Percentiles rank a stretch among this genome's conserved stretches.
Evolutionary conservation across 139 green algal species (phyloP).

Genomic region (Volvox africanus): DNA sequence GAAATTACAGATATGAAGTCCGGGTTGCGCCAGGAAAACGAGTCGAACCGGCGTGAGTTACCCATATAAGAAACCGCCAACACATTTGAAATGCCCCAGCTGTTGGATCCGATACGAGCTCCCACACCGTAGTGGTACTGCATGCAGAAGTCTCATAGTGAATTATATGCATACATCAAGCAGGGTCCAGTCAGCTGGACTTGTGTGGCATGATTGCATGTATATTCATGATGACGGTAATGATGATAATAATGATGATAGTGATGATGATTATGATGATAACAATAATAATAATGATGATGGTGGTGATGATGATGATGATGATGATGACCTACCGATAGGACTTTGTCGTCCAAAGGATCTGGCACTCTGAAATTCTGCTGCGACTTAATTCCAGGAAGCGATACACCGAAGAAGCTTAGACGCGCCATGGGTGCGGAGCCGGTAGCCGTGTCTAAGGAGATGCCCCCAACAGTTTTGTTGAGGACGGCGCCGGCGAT

Average conservation of each 20-base stretch:
- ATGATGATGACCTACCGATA: background rate
- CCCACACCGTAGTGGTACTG: slow-evolving; percentile 70
- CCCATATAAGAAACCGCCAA: background rate
- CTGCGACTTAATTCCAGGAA: background rate
- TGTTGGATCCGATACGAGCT: slow-evolving; percentile 66
- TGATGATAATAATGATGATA: no score
- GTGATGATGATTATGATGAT: no score
- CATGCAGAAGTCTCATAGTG: background rate
- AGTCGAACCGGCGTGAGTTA: background rate
- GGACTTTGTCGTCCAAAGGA: slow-evolving; percentile 15
- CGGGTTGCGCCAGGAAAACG: slow-evolving; percentile 11
- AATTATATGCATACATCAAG: no score
- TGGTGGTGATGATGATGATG: no score
- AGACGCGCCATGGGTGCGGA: slow-evolving; percentile 82
- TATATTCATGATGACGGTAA: no score
- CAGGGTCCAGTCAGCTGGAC: no score
- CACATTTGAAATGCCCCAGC: background rate
- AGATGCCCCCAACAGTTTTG: background rate
- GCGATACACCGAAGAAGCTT: slow-evolving; percentile 79
- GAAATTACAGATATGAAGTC: slow-evolving; percentile 57
- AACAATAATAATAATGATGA: no score
- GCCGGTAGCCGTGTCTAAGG: slow-evolving; percentile 54
- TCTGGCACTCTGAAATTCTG: slow-evolving; percentile 26
- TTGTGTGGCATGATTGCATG: no score
- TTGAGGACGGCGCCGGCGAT: slow-evolving; percentile 61